Percentiles rank a stretch among this genome's conserved stretches.
Conservation (phyloP, 2,329 filamentous ascomycete genomes). For the Periglandula ipomoeae region DNA sequence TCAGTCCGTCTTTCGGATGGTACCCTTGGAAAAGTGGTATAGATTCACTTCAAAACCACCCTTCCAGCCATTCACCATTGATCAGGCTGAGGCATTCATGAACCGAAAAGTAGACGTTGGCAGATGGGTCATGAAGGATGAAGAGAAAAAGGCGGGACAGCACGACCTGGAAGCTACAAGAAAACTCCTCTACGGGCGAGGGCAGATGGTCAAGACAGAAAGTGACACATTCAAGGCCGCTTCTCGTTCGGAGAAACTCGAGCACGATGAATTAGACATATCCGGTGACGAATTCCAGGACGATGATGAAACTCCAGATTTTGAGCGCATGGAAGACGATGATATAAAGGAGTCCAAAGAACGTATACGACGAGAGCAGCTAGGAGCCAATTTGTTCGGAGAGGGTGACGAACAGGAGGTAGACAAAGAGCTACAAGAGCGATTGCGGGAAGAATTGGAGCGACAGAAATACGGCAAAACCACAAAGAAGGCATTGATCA, state of each 20-base stretch:
- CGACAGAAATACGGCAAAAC: constrained; percentile 65
- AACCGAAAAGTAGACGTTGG: constrained; percentile 66
- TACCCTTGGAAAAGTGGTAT: constrained; percentile 95
- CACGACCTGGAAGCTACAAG: constrained; percentile 54
- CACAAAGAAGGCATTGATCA: constrained; percentile 71
- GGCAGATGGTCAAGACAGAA: constrained; percentile 58
- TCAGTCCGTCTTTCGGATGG: constrained; percentile 65
- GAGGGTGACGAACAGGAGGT: constrained; percentile 61
- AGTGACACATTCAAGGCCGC: constrained; percentile 53
- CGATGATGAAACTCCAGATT: constrained; percentile 70
- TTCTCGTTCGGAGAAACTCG: constrained; percentile 54
- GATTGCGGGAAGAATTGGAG: constrained; percentile 58
- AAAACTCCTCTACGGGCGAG: constrained; percentile 39
- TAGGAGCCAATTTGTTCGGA: constrained; percentile 79
- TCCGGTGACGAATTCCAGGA: constrained; percentile 73
- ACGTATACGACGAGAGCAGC: constrained; percentile 67
- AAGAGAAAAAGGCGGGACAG: constrained; percentile 46
- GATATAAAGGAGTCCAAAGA: constrained; percentile 64
- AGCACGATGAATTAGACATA: constrained; percentile 62
- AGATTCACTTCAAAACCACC: constrained; percentile 72
- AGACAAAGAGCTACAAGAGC: constrained; percentile 63
- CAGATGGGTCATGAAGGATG: constrained; percentile 69
- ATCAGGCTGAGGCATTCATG: constrained; percentile 80
- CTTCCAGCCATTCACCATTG: constrained; percentile 68
- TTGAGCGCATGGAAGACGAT: constrained; percentile 75